A percentile compares a stretch with the other conserved stretches of the same genome.
phyloP scores from a whole-genome alignment of 2,329 filamentous ascomycete species.

The Sarocladiaceae sp. region DNA sequence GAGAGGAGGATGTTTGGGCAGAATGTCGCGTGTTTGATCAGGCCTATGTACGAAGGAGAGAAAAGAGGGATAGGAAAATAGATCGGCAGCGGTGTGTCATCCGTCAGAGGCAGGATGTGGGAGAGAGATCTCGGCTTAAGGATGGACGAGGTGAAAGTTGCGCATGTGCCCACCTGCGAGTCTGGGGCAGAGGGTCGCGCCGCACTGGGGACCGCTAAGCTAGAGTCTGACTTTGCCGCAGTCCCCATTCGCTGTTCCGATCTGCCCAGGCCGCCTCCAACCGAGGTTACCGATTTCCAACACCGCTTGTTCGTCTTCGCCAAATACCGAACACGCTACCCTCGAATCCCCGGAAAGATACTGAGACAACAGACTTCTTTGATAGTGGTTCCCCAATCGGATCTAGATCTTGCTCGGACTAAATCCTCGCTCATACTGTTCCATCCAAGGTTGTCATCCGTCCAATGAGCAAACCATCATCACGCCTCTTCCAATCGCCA shows the following conservation, averaged over 20 bases:
- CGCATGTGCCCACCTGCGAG: neutral
- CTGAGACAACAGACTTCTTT: too few relatives aligned
- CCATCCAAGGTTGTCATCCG: too few relatives aligned
- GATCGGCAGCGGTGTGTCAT: neutral
- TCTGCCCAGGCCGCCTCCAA: neutral
- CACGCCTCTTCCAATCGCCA: slow-evolving; percentile 25
- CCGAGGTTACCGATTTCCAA: slow-evolving; percentile 8
- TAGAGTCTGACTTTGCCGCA: too few relatives aligned
- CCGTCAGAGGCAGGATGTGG: neutral
- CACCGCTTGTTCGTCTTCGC: neutral
- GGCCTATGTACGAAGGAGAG: neutral
- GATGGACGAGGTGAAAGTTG: slow-evolving; percentile 3
- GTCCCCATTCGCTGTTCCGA: too few relatives aligned
- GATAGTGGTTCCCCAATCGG: too few relatives aligned
- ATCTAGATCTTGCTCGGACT: too few relatives aligned
- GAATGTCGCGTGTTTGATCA: neutral
- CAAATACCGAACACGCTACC: neutral
- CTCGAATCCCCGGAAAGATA: too few relatives aligned
- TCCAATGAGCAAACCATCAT: too few relatives aligned
- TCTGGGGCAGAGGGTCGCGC: neutral
- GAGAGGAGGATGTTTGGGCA: neutral
- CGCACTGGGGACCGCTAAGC: neutral
- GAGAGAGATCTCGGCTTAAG: slow-evolving; percentile 4
- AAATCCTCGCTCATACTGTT: too few relatives aligned
- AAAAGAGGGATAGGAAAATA: neutral